phyloP scores from a whole-genome alignment of 352 stramenopile genomes.

The Lagenidium sp. region DNA sequence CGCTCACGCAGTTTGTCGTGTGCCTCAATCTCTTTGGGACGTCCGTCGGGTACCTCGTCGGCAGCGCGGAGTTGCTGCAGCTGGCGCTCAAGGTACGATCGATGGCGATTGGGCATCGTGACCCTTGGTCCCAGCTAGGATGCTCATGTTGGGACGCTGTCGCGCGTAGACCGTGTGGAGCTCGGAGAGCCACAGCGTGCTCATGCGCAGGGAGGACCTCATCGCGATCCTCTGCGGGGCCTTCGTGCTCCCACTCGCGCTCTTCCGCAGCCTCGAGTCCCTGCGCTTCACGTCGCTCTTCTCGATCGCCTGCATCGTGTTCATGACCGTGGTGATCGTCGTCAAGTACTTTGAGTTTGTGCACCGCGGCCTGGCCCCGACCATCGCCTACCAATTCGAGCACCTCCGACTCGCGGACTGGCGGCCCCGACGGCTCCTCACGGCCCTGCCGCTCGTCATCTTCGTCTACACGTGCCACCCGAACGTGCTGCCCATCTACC shows the following conservation, averaged over 20 bases:
- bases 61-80: conserved; percentile 69
- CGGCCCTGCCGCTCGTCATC: conserved; percentile 73
- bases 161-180: too few species aligned
- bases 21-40: conserved; percentile 86
- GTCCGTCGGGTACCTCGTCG: conserved; percentile 76
- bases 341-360: conserved; percentile 89
- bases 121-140: too few species aligned
- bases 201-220: conserved; percentile 55
- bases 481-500: conserved; percentile 85
- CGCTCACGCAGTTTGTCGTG: conserved; percentile 71
- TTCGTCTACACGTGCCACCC: conserved; percentile 86
- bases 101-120: too few species aligned
- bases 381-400: conserved; percentile 63
- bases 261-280: conserved; percentile 76
- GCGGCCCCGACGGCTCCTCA: conserved; percentile 46
- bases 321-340: conserved; percentile 83
- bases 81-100: conserved; percentile 39
- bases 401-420: conserved; percentile 74
- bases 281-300: conserved; percentile 84
- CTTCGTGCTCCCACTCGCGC: conserved; percentile 73
- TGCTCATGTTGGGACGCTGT: too few species aligned
- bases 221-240: conserved; percentile 47
- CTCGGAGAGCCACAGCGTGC: conserved; percentile 38
- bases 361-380: conserved; percentile 43
- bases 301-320: conserved; percentile 82